A percentile compares a stretch with the other conserved stretches of the same genome.
Evolutionary conservation across 208 protist species (phyloP).

Genomic region (Endotrypanum monterogeii): DNA sequence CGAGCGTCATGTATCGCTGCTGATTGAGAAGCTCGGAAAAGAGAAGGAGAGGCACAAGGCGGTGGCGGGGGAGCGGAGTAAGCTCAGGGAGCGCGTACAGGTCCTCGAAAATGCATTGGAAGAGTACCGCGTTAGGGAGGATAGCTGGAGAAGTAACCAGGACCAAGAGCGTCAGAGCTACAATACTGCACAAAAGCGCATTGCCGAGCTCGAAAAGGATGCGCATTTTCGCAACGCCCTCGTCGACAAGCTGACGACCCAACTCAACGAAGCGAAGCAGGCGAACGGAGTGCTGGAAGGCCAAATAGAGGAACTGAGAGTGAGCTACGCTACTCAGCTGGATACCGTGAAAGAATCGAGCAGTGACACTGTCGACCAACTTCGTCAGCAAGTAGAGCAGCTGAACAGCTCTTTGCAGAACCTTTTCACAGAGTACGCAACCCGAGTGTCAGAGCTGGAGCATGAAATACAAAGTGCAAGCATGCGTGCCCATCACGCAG

Average conservation of each 20-base stretch:
- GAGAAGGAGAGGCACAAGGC: constrained; percentile 55
- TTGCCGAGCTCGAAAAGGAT: constrained; percentile 40
- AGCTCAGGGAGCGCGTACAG: constrained; percentile 41
- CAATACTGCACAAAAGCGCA: constrained; percentile 35
- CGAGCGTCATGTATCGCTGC: constrained; percentile 45
- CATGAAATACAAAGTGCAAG: constrained; percentile 51
- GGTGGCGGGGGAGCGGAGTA: constrained; percentile 28
- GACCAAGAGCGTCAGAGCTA: constrained; percentile 24
- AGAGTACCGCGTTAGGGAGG: constrained; percentile 43
- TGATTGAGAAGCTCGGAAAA: constrained; percentile 56
- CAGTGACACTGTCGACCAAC: constrained; percentile 32
- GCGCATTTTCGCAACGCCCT: constrained; percentile 16
- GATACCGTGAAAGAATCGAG: constrained; percentile 34
- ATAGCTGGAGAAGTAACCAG: constrained; percentile 26
- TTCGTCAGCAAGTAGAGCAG: constrained; percentile 51
- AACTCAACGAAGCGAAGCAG: constrained; percentile 31
- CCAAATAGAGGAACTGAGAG: constrained; percentile 40
- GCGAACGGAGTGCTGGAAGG: constrained; percentile 20
- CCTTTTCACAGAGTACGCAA: constrained; percentile 51
- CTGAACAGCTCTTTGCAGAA: constrained; percentile 46
- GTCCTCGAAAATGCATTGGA: constrained; percentile 46
- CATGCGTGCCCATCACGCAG: constrained; percentile 54
- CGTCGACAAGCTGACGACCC: constrained; percentile 32
- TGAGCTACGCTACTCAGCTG: constrained; percentile 29
- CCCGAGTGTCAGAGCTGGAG: constrained; percentile 54